Percentiles rank a stretch among this genome's conserved stretches.
Conservation (phyloP, 306 rosid genomes). For the Erythrophleum fordii region DNA sequence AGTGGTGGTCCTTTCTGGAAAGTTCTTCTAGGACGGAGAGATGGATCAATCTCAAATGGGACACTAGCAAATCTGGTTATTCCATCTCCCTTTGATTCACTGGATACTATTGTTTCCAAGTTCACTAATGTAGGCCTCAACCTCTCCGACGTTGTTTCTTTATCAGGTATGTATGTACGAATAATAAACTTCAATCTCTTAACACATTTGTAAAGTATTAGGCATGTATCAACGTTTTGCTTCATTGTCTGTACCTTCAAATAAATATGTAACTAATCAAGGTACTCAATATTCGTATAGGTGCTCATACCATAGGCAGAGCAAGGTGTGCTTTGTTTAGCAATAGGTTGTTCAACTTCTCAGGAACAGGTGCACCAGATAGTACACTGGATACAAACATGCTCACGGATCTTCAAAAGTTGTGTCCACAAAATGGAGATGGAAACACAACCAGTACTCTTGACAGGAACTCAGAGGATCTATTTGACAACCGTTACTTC, state of each 20-base stretch:
- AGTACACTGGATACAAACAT: constrained; percentile 55
- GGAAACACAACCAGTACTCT: constrained; percentile 59
- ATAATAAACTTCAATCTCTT: no score
- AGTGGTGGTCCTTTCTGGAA: constrained; percentile 78
- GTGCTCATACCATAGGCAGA: constrained; percentile 84
- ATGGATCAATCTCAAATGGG: constrained; percentile 61
- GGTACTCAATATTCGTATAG: constrained; percentile 33
- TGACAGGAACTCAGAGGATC: constrained; percentile 74
- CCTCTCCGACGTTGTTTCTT: constrained; percentile 59
- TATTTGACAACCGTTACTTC: constrained; percentile 85
- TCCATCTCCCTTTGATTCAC: constrained; percentile 64
- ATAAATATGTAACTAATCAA: background rate
- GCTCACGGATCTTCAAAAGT: constrained; percentile 62
- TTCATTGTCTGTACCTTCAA: background rate
- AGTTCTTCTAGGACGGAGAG: constrained; percentile 76
- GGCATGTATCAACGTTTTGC: background rate
- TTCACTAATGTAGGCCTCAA: constrained; percentile 60
- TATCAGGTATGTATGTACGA: constrained; percentile 57
- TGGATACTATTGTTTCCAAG: constrained; percentile 48
- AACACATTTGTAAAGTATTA: no score
- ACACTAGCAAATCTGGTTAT: constrained; percentile 51
- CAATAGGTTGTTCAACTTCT: constrained; percentile 80
- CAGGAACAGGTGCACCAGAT: constrained; percentile 63
- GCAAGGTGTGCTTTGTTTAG: constrained; percentile 70
- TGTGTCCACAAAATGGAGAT: constrained; percentile 68